These are phyloP conservation scores for Glycyrrhiza uralensis DNA, from an alignment of 306 rosid species.

Conservation along the genomic window DNA sequence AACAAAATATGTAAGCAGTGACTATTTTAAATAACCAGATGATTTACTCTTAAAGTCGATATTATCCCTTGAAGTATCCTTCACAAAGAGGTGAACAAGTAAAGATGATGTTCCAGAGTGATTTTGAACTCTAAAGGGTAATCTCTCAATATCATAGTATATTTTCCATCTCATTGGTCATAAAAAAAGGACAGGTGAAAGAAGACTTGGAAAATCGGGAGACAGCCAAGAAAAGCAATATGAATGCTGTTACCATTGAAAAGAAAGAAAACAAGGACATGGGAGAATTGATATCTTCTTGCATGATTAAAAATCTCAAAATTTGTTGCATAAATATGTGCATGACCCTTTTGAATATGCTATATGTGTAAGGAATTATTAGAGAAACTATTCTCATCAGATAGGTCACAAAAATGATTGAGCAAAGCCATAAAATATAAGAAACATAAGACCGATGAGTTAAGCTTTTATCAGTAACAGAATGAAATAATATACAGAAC, in stretches of 20 bases:
- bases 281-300: not conserved
- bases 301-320: not conserved
- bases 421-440: not conserved
- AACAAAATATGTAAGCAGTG: not conserved
- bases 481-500: not conserved
- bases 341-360: not conserved
- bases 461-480: slow-evolving; percentile 2
- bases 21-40: not conserved
- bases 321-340: not conserved
- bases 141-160: not conserved
- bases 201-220: not conserved
- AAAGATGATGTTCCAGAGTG: not conserved
- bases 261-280: not conserved
- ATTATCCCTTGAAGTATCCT: not conserved
- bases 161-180: not conserved
- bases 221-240: not conserved
- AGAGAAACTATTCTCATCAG: not conserved
- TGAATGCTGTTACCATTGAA: not conserved
- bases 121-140: not conserved
- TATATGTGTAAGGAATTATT: not conserved
- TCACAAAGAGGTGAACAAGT: not conserved
- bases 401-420: slow-evolving; percentile 4
- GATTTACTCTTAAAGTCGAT: not conserved
- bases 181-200: not conserved
- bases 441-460: not conserved